These are phyloP conservation scores for Geosmithia morbida DNA, from an alignment of 2,329 filamentous ascomycete genomes.

Conservation along the genomic window DNA sequence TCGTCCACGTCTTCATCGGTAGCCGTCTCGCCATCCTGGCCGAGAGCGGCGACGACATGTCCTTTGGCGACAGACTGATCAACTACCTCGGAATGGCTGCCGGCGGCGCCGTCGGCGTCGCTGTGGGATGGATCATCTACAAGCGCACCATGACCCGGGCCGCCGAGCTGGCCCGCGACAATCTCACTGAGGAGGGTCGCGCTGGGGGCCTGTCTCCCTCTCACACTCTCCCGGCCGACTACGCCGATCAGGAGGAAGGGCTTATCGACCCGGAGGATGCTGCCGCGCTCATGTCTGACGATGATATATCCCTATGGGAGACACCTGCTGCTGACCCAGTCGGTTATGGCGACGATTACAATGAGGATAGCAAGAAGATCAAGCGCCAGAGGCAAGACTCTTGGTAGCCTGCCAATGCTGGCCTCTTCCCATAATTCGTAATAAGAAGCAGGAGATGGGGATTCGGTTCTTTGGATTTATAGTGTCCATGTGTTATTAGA, in stretches of 20 bases:
- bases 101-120: constrained; percentile 55
- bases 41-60: constrained; percentile 76
- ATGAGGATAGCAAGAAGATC: background rate
- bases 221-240: constrained; percentile 5
- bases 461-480: background rate
- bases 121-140: constrained; percentile 79
- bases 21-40: constrained; percentile 67
- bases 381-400: background rate
- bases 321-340: constrained; percentile 12
- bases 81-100: constrained; percentile 73
- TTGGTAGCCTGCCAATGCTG: background rate
- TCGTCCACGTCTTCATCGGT: constrained; percentile 89
- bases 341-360: constrained; percentile 2
- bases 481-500: background rate
- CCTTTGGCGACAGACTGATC: constrained; percentile 58
- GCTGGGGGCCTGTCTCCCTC: background rate
- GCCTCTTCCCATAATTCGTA: background rate
- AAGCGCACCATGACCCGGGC: constrained; percentile 50
- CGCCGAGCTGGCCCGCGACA: constrained; percentile 37
- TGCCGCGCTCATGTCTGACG: constrained; percentile 41
- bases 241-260: constrained; percentile 29
- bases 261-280: constrained; percentile 32
- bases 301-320: constrained; percentile 45
- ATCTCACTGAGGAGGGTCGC: constrained; percentile 19
- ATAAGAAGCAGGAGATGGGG: too few relatives aligned